Base-by-base conservation (phyloP, 257 asterid genomes). In the Solanum medicagineum region DNA sequence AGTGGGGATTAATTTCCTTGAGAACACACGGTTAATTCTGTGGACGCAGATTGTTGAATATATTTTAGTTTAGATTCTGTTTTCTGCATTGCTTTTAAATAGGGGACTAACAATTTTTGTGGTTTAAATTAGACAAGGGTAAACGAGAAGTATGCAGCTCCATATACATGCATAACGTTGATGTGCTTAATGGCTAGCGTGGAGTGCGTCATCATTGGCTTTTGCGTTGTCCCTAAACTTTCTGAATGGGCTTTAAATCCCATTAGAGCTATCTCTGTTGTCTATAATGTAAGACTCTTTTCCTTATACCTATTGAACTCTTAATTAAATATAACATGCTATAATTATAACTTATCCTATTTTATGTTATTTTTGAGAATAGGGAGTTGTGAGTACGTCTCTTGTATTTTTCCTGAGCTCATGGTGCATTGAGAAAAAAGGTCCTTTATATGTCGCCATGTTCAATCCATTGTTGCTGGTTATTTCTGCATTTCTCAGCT, bases 391-490 rank as follows among this genome's bases (percentile, higher is more conserved):
- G 75, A 1, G 29, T 29, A 82, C 85, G 0, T 62, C 77, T 9
- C 1, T 82, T 1, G 60, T 22, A 62, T 60, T 1, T 82, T 82
- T 16, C 0, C 47, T 82, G 2, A 82, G 70, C 4, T 82, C 65
- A 4, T 66, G 80, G 47, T 83, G 81, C 68, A 83, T 83, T 1
- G 85, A 82, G 10, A 82, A 45, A 44, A 82, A 82, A 20, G 77
- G 77, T 13, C 85, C 77, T 44, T 60, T 82, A 22, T 82, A 82
- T 8, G 85, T 82, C 7, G 15, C 85, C 1, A 95, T 96, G 60
- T 96, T 96, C 88, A 93, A 93, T 86, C 99, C 99, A 0, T 87
- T 93, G 91, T 86, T 93, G 17, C 95, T 96, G 0, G 95, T 96
- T 42, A 92, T 96, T 29, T 97, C 94, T 54, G 97, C 98, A 7